Evolutionary conservation across 768 basidiomycete genomes (phyloP).

Genomic region (Auricularia heimuer): DNA sequence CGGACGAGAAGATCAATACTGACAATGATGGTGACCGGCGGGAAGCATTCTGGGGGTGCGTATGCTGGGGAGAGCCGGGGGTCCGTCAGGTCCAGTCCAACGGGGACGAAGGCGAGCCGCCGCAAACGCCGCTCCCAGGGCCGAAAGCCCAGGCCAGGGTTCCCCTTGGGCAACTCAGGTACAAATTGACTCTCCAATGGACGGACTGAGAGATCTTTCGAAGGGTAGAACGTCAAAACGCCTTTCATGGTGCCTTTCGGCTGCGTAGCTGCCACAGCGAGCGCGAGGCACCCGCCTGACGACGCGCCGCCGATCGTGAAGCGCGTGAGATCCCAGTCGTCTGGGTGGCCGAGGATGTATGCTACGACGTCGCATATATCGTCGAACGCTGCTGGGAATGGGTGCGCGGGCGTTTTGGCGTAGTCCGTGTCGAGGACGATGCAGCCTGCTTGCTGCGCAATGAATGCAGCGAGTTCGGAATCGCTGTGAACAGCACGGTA

Average conservation of each 20-base stretch:
- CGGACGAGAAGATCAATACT: too few species aligned
- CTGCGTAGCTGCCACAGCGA: not conserved
- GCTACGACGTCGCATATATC: constrained; percentile 1
- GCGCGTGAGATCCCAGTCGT: not conserved
- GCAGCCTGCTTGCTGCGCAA: constrained; percentile 5
- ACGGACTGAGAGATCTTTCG: not conserved
- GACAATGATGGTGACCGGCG: not conserved
- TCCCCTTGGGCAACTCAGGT: not conserved
- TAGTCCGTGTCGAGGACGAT: constrained; percentile 9
- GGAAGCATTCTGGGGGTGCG: not conserved
- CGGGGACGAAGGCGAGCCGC: not conserved
- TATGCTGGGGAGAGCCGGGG: not conserved
- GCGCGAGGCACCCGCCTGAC: not conserved
- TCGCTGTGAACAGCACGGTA: not conserved
- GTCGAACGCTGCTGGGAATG: constrained; percentile 4
- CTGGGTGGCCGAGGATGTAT: not conserved
- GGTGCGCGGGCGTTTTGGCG: constrained; percentile 7
- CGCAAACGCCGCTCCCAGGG: not conserved
- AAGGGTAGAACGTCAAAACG: not conserved
- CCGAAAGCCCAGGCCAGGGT: not conserved
- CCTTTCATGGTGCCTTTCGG: not conserved
- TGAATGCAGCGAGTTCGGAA: not conserved
- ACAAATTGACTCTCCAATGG: not conserved
- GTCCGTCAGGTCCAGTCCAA: not conserved
- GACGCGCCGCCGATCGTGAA: constrained; percentile 3